Conservation (phyloP, 2,329 filamentous ascomycete species). For the Stagonosporopsis cucurbitacearum region DNA sequence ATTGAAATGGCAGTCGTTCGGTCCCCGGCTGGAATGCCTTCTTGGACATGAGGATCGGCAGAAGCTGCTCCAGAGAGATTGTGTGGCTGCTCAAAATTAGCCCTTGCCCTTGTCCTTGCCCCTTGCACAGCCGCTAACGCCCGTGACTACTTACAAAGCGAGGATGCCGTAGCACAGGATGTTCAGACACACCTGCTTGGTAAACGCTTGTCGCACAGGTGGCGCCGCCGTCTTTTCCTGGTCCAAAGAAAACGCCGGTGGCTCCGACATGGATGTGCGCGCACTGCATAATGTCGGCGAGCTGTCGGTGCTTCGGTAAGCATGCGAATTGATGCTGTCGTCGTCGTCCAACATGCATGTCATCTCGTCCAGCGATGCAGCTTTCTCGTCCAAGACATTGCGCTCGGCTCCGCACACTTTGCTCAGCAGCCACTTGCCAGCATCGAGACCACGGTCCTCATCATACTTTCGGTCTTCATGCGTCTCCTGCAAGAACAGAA, state of each 20-base stretch:
- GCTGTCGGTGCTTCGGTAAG: constrained; percentile 66
- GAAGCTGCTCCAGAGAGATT: constrained; percentile 92
- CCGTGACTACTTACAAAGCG: constrained; percentile 73
- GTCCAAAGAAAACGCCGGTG: constrained; percentile 45
- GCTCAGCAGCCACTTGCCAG: constrained; percentile 72
- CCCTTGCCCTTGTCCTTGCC: constrained; percentile 24
- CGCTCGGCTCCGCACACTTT: constrained; percentile 39
- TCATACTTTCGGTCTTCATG: constrained; percentile 80
- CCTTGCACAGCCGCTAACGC: background rate
- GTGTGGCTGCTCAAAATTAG: constrained; percentile 72
- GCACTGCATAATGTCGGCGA: constrained; percentile 58
- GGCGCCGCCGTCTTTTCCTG: constrained; percentile 32
- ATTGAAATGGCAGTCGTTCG: constrained; percentile 79
- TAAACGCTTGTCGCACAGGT: constrained; percentile 69
- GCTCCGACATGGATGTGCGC: constrained; percentile 39
- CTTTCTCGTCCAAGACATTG: constrained; percentile 49
- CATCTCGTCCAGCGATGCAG: constrained; percentile 62
- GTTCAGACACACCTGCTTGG: constrained; percentile 81
- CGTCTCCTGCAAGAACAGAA: constrained; percentile 93
- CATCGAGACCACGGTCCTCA: constrained; percentile 76
- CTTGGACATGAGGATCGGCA: constrained; percentile 89
- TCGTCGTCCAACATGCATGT: constrained; percentile 64
- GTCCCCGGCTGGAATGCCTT: constrained; percentile 56
- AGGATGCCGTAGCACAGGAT: constrained; percentile 91
- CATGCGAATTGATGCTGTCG: constrained; percentile 58